phyloP scores from a whole-genome alignment of 306 rosid species.

The Geum urbanum region DNA sequence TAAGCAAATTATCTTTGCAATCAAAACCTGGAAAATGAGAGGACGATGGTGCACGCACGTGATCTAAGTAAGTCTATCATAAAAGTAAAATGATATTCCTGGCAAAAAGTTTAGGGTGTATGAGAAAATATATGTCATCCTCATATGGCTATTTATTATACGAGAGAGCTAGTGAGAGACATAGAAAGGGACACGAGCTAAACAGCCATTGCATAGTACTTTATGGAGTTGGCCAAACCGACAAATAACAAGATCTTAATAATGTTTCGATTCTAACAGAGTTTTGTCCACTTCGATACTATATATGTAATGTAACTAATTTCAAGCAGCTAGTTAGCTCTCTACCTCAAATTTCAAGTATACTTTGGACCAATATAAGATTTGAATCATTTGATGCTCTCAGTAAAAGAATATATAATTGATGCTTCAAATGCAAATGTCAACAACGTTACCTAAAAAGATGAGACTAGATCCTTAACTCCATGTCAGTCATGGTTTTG shows the following conservation, averaged over 20 bases:
- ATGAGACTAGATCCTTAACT: conserved; percentile 2
- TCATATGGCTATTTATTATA: neutral
- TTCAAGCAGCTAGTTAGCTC: neutral
- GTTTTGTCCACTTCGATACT: conserved; percentile 29
- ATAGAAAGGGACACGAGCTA: conserved; percentile 19
- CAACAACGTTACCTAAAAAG: neutral
- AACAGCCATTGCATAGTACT: neutral
- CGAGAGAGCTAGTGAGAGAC: neutral
- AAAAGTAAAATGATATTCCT: neutral
- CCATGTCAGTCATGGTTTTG: neutral
- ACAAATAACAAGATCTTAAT: conserved; percentile 39
- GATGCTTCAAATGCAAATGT: neutral
- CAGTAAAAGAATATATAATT: neutral
- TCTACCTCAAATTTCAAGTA: neutral
- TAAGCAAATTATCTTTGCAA: too few relatives aligned
- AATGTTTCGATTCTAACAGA: conserved; percentile 17
- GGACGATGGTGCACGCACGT: too few relatives aligned
- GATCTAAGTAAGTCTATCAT: too few relatives aligned
- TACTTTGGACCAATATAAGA: too few relatives aligned
- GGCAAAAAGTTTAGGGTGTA: neutral
- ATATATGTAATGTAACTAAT: neutral
- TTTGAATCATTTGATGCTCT: too few relatives aligned
- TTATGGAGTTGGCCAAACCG: conserved; percentile 22
- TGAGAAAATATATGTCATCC: neutral
- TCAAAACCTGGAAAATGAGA: too few relatives aligned